These are phyloP conservation scores for Ceratocystis cacaofunesta DNA, from an alignment of 2,329 filamentous ascomycete species.

Conservation along the genomic window DNA sequence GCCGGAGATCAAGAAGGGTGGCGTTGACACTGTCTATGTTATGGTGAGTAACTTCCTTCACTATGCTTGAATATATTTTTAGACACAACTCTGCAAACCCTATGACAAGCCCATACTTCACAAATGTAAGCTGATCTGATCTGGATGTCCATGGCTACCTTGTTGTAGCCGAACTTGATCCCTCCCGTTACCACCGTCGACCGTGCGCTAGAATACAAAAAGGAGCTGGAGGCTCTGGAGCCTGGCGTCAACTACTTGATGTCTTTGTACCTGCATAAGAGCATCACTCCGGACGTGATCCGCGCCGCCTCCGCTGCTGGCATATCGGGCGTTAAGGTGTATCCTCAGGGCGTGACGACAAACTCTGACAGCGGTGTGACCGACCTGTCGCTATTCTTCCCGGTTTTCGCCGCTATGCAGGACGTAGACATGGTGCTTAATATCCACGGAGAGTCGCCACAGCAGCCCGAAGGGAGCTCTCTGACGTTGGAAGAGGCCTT, in stretches of 20 bases:
- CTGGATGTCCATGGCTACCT: background rate
- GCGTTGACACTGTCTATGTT: constrained; percentile 48
- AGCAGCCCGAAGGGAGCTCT: constrained; percentile 28
- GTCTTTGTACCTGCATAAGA: constrained; percentile 52
- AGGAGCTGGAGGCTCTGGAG: constrained; percentile 43
- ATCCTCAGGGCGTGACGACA: constrained; percentile 48
- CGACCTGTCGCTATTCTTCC: constrained; percentile 54
- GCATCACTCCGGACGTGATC: constrained; percentile 54
- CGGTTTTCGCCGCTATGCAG: constrained; percentile 72
- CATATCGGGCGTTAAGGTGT: constrained; percentile 57
- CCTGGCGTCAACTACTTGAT: constrained; percentile 54
- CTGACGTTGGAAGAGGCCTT: constrained; percentile 42
- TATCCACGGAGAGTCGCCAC: constrained; percentile 74
- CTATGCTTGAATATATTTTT: background rate
- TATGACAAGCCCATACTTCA: too few species aligned
- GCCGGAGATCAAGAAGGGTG: constrained; percentile 40
- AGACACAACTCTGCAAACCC: background rate
- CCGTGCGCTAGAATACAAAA: constrained; percentile 48
- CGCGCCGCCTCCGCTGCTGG: constrained; percentile 57
- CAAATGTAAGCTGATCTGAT: constrained; percentile 11
- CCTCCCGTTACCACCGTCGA: constrained; percentile 47
- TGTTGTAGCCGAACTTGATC: constrained; percentile 16
- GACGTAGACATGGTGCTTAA: constrained; percentile 46
- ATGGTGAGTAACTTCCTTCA: constrained; percentile 7
- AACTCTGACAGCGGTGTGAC: constrained; percentile 56